These are phyloP conservation scores for Aristolochia contorta DNA, from an alignment of 164 flowering plant genomes.

Conservation along the genomic window DNA sequence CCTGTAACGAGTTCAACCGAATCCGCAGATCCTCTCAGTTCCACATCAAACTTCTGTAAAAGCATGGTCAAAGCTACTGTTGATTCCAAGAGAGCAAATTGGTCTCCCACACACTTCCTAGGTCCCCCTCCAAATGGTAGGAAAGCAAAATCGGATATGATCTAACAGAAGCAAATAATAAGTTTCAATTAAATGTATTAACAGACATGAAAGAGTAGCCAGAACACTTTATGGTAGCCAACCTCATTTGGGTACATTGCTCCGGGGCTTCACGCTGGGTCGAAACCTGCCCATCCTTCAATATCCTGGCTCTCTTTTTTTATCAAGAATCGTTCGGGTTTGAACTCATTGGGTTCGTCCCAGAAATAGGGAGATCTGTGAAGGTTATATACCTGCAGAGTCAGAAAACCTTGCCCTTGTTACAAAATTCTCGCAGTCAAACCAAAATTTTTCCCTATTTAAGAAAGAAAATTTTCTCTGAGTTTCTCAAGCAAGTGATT, in stretches of 20 bases:
- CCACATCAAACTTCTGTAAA: constrained; percentile 76
- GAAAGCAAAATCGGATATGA: constrained; percentile 83
- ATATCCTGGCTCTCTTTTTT: constrained; percentile 38
- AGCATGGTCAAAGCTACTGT: constrained; percentile 75
- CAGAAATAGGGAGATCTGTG: constrained; percentile 92
- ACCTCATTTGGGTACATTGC: constrained; percentile 97
- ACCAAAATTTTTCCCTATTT: background rate
- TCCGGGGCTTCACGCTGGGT: constrained; percentile 90
- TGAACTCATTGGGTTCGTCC: constrained; percentile 77
- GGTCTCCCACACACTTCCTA: constrained; percentile 95
- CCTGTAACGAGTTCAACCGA: constrained; percentile 87
- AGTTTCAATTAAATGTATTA: background rate
- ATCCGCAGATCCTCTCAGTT: constrained; percentile 69
- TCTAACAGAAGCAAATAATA: constrained; percentile 24
- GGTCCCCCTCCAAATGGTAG: constrained; percentile 97
- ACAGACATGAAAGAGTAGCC: background rate
- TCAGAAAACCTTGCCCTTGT: background rate
- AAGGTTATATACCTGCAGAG: constrained; percentile 74
- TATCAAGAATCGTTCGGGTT: constrained; percentile 78
- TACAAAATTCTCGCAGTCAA: background rate
- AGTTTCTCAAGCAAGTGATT: too few species aligned
- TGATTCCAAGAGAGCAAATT: constrained; percentile 96
- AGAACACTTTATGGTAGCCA: background rate
- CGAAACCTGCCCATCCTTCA: constrained; percentile 91
- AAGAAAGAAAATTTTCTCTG: too few species aligned